Evolutionary conservation across 805 yeast genomes (phyloP), one percentile per base, ranked within the genome.

Genomic region (Clavispora vitiphila): DNA sequence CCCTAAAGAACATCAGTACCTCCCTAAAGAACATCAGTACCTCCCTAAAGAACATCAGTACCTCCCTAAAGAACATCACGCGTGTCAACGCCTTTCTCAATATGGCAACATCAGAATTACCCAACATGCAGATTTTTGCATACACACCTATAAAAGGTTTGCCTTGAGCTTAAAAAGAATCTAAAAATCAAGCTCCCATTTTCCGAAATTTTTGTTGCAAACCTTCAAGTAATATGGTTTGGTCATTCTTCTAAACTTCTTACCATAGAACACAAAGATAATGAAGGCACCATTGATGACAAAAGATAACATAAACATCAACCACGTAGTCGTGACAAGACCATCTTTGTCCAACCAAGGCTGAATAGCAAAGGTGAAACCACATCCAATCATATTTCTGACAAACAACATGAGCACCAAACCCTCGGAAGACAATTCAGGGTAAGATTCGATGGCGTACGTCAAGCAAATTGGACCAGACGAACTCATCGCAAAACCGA

Each of bases 371-470:
- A 71, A 72, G 1, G 76, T 69, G 46, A 72, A 72, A 3, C 62
- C 70, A 58, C 63, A 64, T 12, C 77, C 77, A 31, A 47, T 67
- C 60, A 66, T 53, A 53, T 71, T 72, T 56, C 75, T 61, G 26
- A 71, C 48, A 40, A 72, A 67, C 37, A 70, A 53, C 62, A 71
- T 68, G 40, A 68, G 46, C 11, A 71, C 76, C 51, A 73, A 51
- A 12, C 66, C 60, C 47, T 74, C 77, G 41, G 72, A 64, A 7
- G 70, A 71, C 55, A 73, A 56, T 5, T 62, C 60, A 11, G 69
- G 74, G 56, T 79, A 80, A 44, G 72, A 64, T 49, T 81, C 86
- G 15, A 79, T 67, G 14, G 72, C 67, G 49, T 81, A 81, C 1
- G 81, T 71, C 40, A 18, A 56, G 30, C 67, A 62, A 37, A 81